Evolutionary conservation across 2,329 filamentous ascomycete species (phyloP), one percentile per base, ranked within the genome.

Genomic region (Aspergillus flavus): DNA sequence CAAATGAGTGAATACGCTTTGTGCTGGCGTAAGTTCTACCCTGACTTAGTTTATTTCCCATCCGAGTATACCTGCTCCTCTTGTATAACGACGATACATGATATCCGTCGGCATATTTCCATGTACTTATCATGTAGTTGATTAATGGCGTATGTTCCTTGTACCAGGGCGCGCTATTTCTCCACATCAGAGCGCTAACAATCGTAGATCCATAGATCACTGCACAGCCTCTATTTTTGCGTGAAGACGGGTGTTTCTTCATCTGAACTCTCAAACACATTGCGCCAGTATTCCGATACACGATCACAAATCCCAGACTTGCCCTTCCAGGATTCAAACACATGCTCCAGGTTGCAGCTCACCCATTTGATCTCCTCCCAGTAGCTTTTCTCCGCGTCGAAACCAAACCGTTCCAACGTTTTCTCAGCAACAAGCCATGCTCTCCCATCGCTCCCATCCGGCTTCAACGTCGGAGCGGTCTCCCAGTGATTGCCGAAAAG

Each of bases 341-440:
- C 66, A 1, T 62, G 64, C 59, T 79, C 76, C 2, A 76, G 68
- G 39, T 76, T 68, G 64, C 79, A 81, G 55, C 76, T 78, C 11
- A 79, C 76, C 67, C 69, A 76, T 57, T 76, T 78, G 56, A 80
- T 74, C 58, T 79, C 79, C 57, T 77, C 75, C 78, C 79, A 81
- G 46, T 79, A 77, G 5, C 69, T 67, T 53, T 67, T 74, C 63
- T 81, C 79, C 2, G 71, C 71, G 61, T 81, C 79, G 59, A 75
- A 76, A 23, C 79, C 79, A 56, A 81, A 76, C 16, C 75, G 69
- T 26, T 64, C 63, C 21, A 80, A 62, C 4, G 72, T 74, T 1
- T 78, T 72, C 11, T 73, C 68, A 0, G 74, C 72, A n/a, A 72
- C 70, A 3, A 71, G 73, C 78, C 78, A 80, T 45, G 76, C 76